Base-by-base conservation (phyloP, 139 green algal genomes). In the Astrephomene gubernaculifera region DNA sequence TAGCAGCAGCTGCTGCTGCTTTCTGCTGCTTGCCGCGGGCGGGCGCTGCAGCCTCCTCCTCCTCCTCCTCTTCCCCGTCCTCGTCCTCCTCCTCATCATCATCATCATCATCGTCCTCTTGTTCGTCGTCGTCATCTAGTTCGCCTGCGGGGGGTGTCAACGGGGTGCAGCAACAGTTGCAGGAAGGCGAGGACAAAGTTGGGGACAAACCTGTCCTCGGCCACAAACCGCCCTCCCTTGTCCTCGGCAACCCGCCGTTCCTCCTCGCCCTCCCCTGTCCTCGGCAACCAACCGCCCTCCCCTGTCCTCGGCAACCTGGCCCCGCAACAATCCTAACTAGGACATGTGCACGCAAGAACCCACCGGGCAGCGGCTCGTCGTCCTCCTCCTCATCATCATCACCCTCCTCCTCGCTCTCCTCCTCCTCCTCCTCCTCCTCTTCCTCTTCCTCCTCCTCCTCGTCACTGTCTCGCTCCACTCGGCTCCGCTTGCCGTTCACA, bases 321-420 rank as follows among this genome's bases (percentile, higher is more conserved):
- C n/a, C n/a, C n/a, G n/a, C n/a, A n/a, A n/a, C n/a, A n/a, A n/a
- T n/a, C n/a, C n/a, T n/a, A n/a, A n/a, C n/a, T n/a, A n/a, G n/a
- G n/a, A n/a, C n/a, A n/a, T n/a, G n/a, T n/a, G n/a, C n/a, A n/a
- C n/a, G n/a, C n/a, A n/a, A n/a, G 33, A 52, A 54, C 86, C 29
- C 49, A 87, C 90, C 87, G n/a, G 90, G 88, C 80, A 92, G 65
- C 10, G 88, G 86, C 57, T 79, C 53, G 8, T 73, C 70, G 0
- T 63, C 69, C 1, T 73, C 72, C 31, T 93, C 87, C 25, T 85
- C 79, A 9, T 89, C 74, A 27, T 72, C 76, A 8, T 79, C 78
- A 33, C 52, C 71, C 2, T 65, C 60, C 17, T 24, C 31, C 27
- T 43, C 61, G 2, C 17, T n/a, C n/a, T 64, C 67, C 27, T 54